These are phyloP conservation scores for Saccharomycopsis oosterbeekiorum DNA, from an alignment of 805 yeast genomes.

Conservation along the genomic window DNA sequence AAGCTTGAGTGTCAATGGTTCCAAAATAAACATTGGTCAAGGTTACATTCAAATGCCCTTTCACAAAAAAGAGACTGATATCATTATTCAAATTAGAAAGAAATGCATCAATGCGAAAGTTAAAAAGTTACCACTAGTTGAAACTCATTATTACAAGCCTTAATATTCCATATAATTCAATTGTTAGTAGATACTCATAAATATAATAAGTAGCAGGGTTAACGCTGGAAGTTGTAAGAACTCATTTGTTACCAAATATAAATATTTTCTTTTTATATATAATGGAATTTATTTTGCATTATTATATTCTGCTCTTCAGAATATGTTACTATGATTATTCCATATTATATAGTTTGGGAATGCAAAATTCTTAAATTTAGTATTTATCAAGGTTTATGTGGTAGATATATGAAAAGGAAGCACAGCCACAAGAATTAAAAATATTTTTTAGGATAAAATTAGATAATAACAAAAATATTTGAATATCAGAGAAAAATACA, in stretches of 20 bases:
- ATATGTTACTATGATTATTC: no score
- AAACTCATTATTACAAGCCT: constrained; percentile 55
- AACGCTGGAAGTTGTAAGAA: no score
- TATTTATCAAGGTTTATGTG: no score
- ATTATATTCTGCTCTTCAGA: no score
- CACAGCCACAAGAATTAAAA: no score
- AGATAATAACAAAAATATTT: neutral
- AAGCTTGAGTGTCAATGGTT: constrained; percentile 39
- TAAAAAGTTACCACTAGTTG: constrained; percentile 79
- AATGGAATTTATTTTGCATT: no score
- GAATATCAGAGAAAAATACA: neutral
- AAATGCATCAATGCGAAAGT: constrained; percentile 67
- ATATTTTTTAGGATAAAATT: no score
- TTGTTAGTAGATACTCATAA: neutral
- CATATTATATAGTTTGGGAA: no score
- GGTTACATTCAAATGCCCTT: constrained; percentile 68
- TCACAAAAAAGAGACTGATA: constrained; percentile 63
- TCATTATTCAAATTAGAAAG: constrained; percentile 74
- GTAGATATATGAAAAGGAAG: no score
- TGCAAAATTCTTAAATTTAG: no score
- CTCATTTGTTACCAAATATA: no score
- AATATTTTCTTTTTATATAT: no score
- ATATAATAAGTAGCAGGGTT: neutral
- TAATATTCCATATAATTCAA: neutral
- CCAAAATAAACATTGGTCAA: constrained; percentile 72